These are phyloP conservation scores for Tolypocladium tropicale DNA, from an alignment of 2,329 filamentous ascomycete species.

Conservation along the genomic window DNA sequence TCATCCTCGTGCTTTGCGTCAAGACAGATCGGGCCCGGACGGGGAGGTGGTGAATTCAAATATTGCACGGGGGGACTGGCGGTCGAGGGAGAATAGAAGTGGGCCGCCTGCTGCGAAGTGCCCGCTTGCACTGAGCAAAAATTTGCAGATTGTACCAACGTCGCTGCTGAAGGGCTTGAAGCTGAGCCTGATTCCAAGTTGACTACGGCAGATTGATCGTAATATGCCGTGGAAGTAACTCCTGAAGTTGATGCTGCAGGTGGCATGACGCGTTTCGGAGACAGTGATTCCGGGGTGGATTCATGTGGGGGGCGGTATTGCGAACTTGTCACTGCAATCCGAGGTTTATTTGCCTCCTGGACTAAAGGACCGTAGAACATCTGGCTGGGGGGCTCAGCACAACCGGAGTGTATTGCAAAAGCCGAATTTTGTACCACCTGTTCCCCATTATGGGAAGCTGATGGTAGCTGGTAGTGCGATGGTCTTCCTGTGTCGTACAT, in stretches of 20 bases:
- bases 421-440: neutral
- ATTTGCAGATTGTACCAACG: neutral
- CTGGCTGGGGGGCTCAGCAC: neutral
- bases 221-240: neutral
- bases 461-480: neutral
- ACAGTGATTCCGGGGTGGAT: neutral
- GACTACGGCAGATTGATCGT: neutral
- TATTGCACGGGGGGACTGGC: neutral
- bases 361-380: neutral
- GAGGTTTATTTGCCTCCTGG: neutral
- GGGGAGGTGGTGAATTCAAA: neutral
- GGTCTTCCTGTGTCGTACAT: neutral
- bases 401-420: neutral
- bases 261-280: neutral
- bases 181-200: neutral
- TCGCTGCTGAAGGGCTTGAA: neutral
- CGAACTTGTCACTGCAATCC: neutral
- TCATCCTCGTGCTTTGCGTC: neutral
- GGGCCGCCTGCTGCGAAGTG: neutral
- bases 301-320: neutral
- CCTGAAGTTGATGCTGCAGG: neutral
- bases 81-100: neutral
- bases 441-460: neutral
- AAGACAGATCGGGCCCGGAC: neutral
- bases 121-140: neutral